Evolutionary conservation across 768 basidiomycete genomes (phyloP).

Genomic region (Dictyophora rubrovolvata): DNA sequence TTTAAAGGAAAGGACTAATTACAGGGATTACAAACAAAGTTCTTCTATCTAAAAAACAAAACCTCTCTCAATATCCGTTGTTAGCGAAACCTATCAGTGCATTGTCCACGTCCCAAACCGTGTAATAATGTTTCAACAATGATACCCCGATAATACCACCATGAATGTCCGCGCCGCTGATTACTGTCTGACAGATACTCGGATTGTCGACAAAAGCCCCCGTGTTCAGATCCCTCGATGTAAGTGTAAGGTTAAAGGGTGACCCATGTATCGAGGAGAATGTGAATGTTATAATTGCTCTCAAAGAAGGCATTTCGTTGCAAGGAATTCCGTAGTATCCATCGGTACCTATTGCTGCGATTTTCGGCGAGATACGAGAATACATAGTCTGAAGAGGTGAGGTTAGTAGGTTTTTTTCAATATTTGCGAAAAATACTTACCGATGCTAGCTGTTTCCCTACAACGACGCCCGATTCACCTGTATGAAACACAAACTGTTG

Average conservation of each 20-base stretch:
- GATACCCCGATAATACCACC: constrained; percentile 40
- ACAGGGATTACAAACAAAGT: neutral
- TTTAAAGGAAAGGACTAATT: neutral
- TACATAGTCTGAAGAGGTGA: constrained; percentile 37
- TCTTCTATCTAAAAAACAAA: too few relatives aligned
- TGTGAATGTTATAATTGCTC: constrained; percentile 41
- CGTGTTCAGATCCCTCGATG: constrained; percentile 45
- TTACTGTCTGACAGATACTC: constrained; percentile 43
- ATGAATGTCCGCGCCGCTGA: constrained; percentile 47
- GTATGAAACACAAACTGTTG: constrained; percentile 3
- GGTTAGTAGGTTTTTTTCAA: neutral
- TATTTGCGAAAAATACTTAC: neutral
- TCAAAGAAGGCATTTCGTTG: constrained; percentile 32
- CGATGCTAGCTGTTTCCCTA: neutral
- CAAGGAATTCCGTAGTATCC: constrained; percentile 50
- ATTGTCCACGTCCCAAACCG: constrained; percentile 44
- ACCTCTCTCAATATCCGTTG: constrained; percentile 16
- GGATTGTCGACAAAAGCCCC: constrained; percentile 45
- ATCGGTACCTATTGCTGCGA: constrained; percentile 40
- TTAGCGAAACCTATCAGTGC: constrained; percentile 44
- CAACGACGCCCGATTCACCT: neutral
- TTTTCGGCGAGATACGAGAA: constrained; percentile 47
- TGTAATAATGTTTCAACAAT: constrained; percentile 50
- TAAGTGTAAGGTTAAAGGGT: constrained; percentile 47
- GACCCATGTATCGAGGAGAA: constrained; percentile 42